These are phyloP conservation scores for Phlyctochytrium bullatum DNA, from an alignment of 192 early-diverging fungal species.

Conservation along the genomic window DNA sequence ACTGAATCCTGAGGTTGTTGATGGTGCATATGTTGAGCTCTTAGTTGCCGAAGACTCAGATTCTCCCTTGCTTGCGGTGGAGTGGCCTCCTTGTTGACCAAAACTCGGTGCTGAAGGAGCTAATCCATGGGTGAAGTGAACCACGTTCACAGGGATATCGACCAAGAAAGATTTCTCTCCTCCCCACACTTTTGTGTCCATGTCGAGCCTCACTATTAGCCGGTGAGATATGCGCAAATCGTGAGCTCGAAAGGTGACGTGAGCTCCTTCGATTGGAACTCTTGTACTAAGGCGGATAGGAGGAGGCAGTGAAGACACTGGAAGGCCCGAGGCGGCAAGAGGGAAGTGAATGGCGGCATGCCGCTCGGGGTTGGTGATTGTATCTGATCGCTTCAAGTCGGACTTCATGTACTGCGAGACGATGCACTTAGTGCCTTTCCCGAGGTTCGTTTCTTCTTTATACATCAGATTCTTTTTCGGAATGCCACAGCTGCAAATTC, in stretches of 20 bases:
- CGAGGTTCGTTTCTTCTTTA: neutral
- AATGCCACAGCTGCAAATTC: neutral
- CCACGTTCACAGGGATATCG: too few relatives aligned
- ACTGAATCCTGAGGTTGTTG: too few relatives aligned
- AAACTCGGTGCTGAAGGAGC: too few relatives aligned
- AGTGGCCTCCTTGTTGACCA: too few relatives aligned
- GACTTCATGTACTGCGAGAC: too few relatives aligned
- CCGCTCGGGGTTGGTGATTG: neutral
- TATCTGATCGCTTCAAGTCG: too few relatives aligned
- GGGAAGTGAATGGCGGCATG: neutral
- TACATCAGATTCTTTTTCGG: neutral
- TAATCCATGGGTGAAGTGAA: too few relatives aligned
- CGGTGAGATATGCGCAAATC: neutral
- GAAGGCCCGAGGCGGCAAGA: neutral
- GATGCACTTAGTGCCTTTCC: neutral
- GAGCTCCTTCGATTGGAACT: neutral
- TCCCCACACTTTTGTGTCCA: neutral
- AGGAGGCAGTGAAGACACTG: neutral
- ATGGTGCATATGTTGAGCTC: too few relatives aligned
- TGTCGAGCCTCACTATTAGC: neutral
- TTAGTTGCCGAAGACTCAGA: too few relatives aligned
- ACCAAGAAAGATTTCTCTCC: neutral
- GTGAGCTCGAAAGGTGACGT: neutral
- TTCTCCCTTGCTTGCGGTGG: too few relatives aligned
- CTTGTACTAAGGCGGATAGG: neutral